Evolutionary conservation across 2,329 filamentous ascomycete genomes (phyloP), one percentile per base, ranked within the genome.

Genomic region (Graphilbum fragrans): DNA sequence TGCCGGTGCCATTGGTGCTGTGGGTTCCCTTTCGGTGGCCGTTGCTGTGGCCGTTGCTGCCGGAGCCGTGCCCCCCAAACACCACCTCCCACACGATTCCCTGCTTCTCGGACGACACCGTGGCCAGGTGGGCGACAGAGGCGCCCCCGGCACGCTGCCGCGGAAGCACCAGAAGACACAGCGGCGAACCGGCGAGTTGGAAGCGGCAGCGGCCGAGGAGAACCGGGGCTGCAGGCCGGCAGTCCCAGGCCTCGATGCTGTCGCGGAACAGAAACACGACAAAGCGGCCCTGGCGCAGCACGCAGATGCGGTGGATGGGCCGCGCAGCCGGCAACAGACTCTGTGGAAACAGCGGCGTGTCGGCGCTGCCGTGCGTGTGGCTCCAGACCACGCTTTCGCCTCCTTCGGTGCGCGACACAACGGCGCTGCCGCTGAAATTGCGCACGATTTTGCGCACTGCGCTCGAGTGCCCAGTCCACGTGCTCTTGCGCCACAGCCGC

Each of bases 361-460:
- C 69, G 23, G 69, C 67, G 37, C 55, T 60, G 39, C 65, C 63
- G 33, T 64, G 59, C 41, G 67, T 63, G 56, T 93, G 84, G 46
- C 74, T 77, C 88, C 88, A 95, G 3, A 95, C 73, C 49, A 90
- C 78, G 43, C 80, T 81, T 57, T 94, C 85, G 45, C 86, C 83
- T 35, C 79, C 69, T 45, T 77, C 70, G 0, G 88, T 94, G 39
- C 86, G 73, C 7, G 88, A 94, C 25, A 94, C 77, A 35, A 94
- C 67, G 5, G 86, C 82, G 48, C 77, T 72, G 9, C 87, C 88
- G 52, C 80, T 84, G 35, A 82, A 83, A 53, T 88, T 93, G 46
- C 87, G 80, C 36, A 93, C 81, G 45, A 94, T 84, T 55, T 93
- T 94, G 53, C 82, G 81, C 47, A 95, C 77, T 0, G 85, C 70